Evolutionary conservation across 2,329 filamentous ascomycete species (phyloP).

Genomic region (Knufia petricola): DNA sequence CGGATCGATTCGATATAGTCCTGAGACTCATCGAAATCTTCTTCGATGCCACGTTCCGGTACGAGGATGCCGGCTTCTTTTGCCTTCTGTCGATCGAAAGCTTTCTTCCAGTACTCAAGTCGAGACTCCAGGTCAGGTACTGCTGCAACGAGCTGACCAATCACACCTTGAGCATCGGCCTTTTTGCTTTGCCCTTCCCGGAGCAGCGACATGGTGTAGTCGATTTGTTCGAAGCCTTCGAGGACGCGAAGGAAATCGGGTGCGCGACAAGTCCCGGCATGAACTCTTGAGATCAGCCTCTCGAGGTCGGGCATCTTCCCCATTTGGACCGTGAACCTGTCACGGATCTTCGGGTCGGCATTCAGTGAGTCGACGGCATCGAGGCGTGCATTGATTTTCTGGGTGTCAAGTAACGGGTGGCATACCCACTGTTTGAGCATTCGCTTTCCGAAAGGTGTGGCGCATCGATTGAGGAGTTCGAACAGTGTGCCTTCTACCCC

Average conservation of each 20-base stretch:
- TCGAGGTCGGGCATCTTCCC: conserved; percentile 91
- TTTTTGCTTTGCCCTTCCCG: conserved; percentile 53
- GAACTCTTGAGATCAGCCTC: conserved; percentile 83
- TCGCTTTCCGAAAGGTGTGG: conserved; percentile 94
- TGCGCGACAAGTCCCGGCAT: conserved; percentile 79
- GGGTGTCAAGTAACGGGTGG: conserved; percentile 78
- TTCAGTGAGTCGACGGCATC: conserved; percentile 93
- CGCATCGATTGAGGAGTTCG: conserved; percentile 79
- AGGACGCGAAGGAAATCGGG: conserved; percentile 90
- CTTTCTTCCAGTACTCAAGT: conserved; percentile 77
- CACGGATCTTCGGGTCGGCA: conserved; percentile 66
- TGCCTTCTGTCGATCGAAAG: conserved; percentile 75
- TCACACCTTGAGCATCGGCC: conserved; percentile 57
- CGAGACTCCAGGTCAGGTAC: conserved; percentile 77
- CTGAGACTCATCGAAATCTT: conserved; percentile 81
- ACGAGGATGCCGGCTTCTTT: conserved; percentile 72
- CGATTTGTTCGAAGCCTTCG: conserved; percentile 95
- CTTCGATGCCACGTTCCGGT: conserved; percentile 76
- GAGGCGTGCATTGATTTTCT: conserved; percentile 82
- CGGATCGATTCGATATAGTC: conserved; percentile 68
- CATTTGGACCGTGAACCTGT: conserved; percentile 80
- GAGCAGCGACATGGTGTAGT: conserved; percentile 80
- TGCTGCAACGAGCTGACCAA: conserved; percentile 68
- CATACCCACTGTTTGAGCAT: conserved; percentile 96
- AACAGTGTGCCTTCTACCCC: conserved; percentile 80